Base-by-base conservation (phyloP, 148 eudicot genomes). In the Spergularia marina region DNA sequence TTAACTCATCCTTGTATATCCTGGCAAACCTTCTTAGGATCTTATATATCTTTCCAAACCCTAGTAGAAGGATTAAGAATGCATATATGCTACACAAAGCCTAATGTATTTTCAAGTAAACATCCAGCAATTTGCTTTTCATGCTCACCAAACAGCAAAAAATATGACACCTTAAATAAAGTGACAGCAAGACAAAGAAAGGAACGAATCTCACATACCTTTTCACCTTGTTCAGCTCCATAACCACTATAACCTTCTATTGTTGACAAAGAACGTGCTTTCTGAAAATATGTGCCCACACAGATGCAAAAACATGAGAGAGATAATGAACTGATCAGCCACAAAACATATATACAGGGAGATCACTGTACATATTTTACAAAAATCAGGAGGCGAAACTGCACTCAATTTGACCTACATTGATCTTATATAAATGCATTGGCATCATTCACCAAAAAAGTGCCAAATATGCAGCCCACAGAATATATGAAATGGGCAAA, bases 181-280 rank as follows among this genome's bases (percentile, higher is more conserved):
- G 5, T 4, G 58, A 21, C 10, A n/a, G 11, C 3, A n/a, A 59
- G 54, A 18, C 6, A 13, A 53, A 62, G 40, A 52, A 65, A 65
- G 55, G 41, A 71, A 39, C 62, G 30, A 18, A 58, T 53, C 53
- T 17, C 41, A 79, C 83, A 73, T 76, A 91, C 98, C 79, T 89
- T 85, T 85, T 91, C 96, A 74, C 98, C 98, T 86, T 93, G 94
- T 77, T 89, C 98, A 83, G 96, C 98, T 78, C 98, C 98, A 86
- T 91, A 93, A 23, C 98, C 98, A 71, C 94, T 91, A 77, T 93
- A 93, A 51, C 98, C 98, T 51, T 83, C 88, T 40, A 83, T n/a
- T 2, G 90, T 93, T 57, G 98, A 91, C 47, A 93, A 84, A 66
- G 64, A 91, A 54, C 74, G 68, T 30, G 96, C 79, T 83, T 86